Evolutionary conservation across 2,329 filamentous ascomycete genomes (phyloP), one percentile per base, ranked within the genome.

Genomic region (Microthyrium microscopicum): DNA sequence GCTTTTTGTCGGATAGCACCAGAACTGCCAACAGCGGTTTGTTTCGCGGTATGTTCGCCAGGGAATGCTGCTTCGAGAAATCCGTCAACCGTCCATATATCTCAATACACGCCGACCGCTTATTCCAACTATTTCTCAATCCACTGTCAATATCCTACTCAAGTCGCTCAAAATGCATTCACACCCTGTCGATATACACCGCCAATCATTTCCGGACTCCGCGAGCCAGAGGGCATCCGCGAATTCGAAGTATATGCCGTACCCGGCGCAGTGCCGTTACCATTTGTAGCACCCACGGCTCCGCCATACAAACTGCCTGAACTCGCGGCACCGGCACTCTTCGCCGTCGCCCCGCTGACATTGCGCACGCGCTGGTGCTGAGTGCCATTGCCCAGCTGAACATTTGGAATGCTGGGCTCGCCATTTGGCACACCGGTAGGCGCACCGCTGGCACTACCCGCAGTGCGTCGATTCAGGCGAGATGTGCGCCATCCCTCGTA

Each of bases 401-500:
- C 13, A 31, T n/a, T 29, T 17, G 11, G 25, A 12, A 21, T 8
- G 25, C 22, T 35, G 5, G 34, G 34, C 13, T 13, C 35, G 6
- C 31, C 6, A 15, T 33, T 18, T 20, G 22, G 22, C 22, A 13
- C 22, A 9, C n/a, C n/a, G n/a, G n/a, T n/a, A n/a, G n/a, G n/a
- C n/a, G n/a, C n/a, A n/a, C n/a, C n/a, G n/a, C n/a, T n/a, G n/a
- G n/a, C n/a, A n/a, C n/a, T n/a, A n/a, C n/a, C n/a, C n/a, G n/a
- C 18, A 8, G n/a, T n/a, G n/a, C 35, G 39, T 26, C 25, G 17
- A 33, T 55, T 56, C 39, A 68, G 48, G 21, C 62, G 53, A 28
- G 52, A 57, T 7, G 71, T 94, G 56, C 89, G 74, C 89, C 87
- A 95, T 46, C 80, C 76, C 56, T 95, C 87, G 47, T 95, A 95